Percentiles rank a stretch among this genome's conserved stretches.
Conservation (phyloP, 176 grass and related monocot genomes). For the Ampelocalamus luodianensis region DNA sequence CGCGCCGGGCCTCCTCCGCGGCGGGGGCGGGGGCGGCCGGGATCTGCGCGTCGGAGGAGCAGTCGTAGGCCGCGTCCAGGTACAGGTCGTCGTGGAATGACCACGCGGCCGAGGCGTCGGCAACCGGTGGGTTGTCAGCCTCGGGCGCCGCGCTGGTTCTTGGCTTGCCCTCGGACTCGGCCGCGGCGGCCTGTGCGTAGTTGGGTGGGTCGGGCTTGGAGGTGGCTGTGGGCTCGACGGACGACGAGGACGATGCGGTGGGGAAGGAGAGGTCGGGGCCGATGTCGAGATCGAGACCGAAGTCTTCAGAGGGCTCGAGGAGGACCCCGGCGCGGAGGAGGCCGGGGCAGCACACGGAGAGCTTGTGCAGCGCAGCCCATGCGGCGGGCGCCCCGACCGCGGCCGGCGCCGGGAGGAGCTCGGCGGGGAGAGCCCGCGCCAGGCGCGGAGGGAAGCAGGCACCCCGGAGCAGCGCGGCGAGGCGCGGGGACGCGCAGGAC, state of each 20-base stretch:
- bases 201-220: neutral
- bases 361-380: conserved; percentile 75
- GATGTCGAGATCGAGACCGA: conserved; percentile 92
- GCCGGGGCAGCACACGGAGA: conserved; percentile 95
- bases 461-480: conserved; percentile 54
- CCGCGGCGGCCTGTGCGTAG: neutral
- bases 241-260: neutral
- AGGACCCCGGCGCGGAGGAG: conserved; percentile 74
- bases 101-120: conserved; percentile 45
- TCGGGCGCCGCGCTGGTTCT: neutral
- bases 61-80: conserved; percentile 81
- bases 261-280: conserved; percentile 61
- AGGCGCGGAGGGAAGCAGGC: conserved; percentile 62
- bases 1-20: neutral
- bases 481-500: conserved; percentile 72
- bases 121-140: neutral
- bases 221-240: neutral
- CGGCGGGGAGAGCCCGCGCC: conserved; percentile 54
- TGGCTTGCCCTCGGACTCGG: neutral
- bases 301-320: conserved; percentile 75
- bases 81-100: conserved; percentile 93
- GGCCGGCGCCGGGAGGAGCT: conserved; percentile 49
- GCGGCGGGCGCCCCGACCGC: conserved; percentile 16
- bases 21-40: neutral
- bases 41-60: conserved; percentile 60